Base-by-base conservation (phyloP, 768 basidiomycete genomes). In the Mycena capillaripes region DNA sequence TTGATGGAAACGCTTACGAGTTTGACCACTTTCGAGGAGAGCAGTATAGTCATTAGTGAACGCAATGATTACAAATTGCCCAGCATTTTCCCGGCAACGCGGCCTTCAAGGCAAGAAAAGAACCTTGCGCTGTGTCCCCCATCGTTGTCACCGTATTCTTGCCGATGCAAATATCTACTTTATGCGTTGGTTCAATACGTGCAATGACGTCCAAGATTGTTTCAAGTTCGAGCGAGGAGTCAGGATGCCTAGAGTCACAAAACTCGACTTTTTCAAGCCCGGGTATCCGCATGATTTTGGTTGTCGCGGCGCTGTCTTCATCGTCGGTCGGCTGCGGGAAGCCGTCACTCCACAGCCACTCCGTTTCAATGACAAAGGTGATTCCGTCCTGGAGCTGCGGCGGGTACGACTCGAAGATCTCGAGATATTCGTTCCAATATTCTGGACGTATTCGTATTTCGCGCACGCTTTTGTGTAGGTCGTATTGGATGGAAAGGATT, bases 391-490 rank as follows among this genome's bases (percentile, higher is more conserved):
- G 38, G 19, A 48, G 23, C 36, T 58, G 42, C 0, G 67, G 59
- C 12, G 68, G 40, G 32, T 25, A 44, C 1, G 7, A 0, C 38
- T 62, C 25, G 60, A 62, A 56, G 32, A 27, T 23, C 0, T 56
- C 50, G 32, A 36, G 16, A 9, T n/a, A 14, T 2, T 30, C 21
- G 14, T 48, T 14, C 66, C 57, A 68, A 40, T 53, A 23, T 9
- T 19, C 14, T 1, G 10, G 2, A 9, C 10, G 27, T 10, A 59
- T 59, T 12, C 57, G 34, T 34, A 68, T 68, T 36, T 58, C 56
- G 9, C 56, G 66, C 9, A 68, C 57, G 19, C 57, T 68, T 59
- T 59, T 38, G 66, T 59, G 57, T 3, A 68, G 58, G 46, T 40
- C 25, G 34, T 68, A 52, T 8, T 50, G 56, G 10, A 29, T 2